Base-by-base conservation (phyloP, 2,329 filamentous ascomycete species). In the Zasmidium angulare region DNA sequence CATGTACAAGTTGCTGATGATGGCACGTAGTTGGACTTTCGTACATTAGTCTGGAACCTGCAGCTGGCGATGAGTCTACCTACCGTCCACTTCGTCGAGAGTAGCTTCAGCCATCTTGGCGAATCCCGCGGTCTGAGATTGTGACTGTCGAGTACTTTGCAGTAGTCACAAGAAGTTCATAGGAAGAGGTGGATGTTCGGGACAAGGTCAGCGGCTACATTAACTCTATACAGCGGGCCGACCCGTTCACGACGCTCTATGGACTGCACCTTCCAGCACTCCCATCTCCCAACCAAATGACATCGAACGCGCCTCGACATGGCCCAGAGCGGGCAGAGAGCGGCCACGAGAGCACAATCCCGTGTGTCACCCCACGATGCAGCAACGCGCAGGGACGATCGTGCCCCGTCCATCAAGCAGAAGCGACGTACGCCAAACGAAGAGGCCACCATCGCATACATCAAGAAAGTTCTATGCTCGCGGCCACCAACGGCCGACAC, bases 401-500 rank as follows among this genome's bases (percentile, higher is more conserved):
- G 22, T 19, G n/a, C 22, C 3, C 31, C 20, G 12, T 19, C 12
- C 51, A 43, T 31, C 51, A 26, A 10, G 4, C n/a, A 10, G 17
- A 53, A n/a, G 51, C 4, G 17, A 17, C 17, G 46, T 23, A 14
- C 17, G 24, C 47, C n/a, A 14, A 46, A 89, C 40, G 89, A 96
- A 72, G 88, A 86, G 71, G 87, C 89, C n/a, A 96, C 92, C 0
- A 78, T 86, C 23, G 83, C 87, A 84, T 89, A n/a, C 87, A 91
- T 65, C 74, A 79, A 65, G 53, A 62, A 59, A 21, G 48, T 62
- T 19, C 62, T 68, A 20, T 67, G 64, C 46, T 53, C 62, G 19
- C 43, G 50, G 20, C 46, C 54, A 21, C 53, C 46, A 63, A 70
- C 58, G 21, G 26, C 53, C 20, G 47, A 53, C 14, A 40, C 46